Base-by-base conservation (phyloP, 2,329 filamentous ascomycete genomes). In the Aspergillaceae sp. region DNA sequence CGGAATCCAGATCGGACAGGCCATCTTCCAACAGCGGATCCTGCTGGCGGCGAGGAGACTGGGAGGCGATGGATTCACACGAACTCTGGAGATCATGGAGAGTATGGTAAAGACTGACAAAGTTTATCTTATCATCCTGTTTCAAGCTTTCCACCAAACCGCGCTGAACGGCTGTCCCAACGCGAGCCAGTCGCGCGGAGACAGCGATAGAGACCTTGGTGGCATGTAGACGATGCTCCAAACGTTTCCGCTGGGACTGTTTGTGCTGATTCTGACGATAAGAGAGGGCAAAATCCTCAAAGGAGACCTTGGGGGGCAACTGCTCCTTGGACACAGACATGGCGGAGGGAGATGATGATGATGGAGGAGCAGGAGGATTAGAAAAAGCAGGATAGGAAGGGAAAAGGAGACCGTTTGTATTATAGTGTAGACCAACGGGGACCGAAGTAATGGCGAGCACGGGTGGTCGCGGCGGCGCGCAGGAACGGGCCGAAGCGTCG, bases 131-230 rank as follows among this genome's bases (percentile, higher is more conserved):
- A 57, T 74, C 70, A 48, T 68, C 66, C 55, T 71, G 62, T 50
- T 65, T 70, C 45, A 72, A 62, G 41, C 65, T 64, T 52, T 73
- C 69, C 33, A 73, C 68, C 27, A 74, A 57, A 34, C 70, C 70
- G 42, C 66, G 66, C 50, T 72, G 69, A 28, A 68, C 60, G 44
- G 64, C 64, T 30, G 63, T 60, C 28, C 66, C 64, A 47, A 71
- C 60, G 40, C 70, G 67, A 46, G 68, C 54, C 48, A 73, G 57
- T 32, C 71, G 66, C 42, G 67, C 59, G 36, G 68, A 70, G 32
- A 72, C 54, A 35, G 67, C 68, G 44, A 73, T 64, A 29, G 68
- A 70, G 29, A 69, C 61, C 50, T 68, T 69, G 46, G 69, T 63
- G 29, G 62, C 62, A 52, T 65, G 59, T 37, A 71, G 59, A 45